Base-by-base conservation (phyloP, 2,329 filamentous ascomycete species). In the Lecanicillium sp. region DNA sequence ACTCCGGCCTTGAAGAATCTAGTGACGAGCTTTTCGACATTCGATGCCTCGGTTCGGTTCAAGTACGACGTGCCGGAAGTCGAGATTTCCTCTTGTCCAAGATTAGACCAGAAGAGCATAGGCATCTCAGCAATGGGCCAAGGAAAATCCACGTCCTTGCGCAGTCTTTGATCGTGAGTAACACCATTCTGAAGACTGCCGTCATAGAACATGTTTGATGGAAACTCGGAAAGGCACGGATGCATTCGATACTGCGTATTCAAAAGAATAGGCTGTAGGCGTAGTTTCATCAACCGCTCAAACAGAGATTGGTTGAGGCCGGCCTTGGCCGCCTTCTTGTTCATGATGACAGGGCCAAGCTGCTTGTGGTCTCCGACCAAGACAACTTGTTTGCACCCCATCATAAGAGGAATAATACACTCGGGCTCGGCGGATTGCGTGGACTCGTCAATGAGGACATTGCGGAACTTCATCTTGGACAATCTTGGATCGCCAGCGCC, bases 31-130 rank as follows among this genome's bases (percentile, higher is more conserved):
- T 98, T 98, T 65, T 98, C 92, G 22, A 98, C 92, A 48, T 96
- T 96, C 33, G 88, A 85, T 4, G 92, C 89, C 60, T 98, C 92
- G 2, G 92, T 96, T 33, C 92, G 85, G 63, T 98, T 98, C 49
- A 98, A 81, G 56, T 98, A 98, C 3, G 90, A 96, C 3, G 92
- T 98, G 55, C 92, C 92, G 18, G 89, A 95, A 1, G 92, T 92
- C 6, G 90, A 95, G 36, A 98, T 98, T 62, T 98, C 92, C 62
- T 98, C 92, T 43, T 94, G 94, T 43, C 92, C 92, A 40, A 95
- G 70, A 58, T 98, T 98, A 18, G 88, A 94, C 92, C 92, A 98
- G 67, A 98, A 98, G 92, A 96, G 96, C 92, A 98, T 98, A 3
- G 92, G 92, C 50, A 81, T 87, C 57, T 96, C 90, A 15, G 72